Evolutionary conservation across 495 filamentous ascomycete species (phyloP), one percentile per base, ranked within the genome.

Genomic region (Cenococcum geophilum): DNA sequence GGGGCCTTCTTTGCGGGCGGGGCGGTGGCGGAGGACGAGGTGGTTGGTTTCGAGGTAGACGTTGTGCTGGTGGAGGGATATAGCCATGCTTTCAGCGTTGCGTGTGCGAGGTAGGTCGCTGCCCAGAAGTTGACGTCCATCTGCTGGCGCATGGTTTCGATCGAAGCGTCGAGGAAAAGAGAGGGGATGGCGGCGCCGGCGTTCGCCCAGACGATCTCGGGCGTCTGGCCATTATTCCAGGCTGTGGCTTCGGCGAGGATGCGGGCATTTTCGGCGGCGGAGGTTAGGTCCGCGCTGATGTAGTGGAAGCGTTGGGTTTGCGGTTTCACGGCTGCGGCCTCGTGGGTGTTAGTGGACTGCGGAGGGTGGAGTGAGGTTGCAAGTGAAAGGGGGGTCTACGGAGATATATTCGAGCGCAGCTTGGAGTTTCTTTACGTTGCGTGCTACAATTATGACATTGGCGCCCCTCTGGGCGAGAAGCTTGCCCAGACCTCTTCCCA

Each of bases 91-190:
- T 75, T 76, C 20, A 91, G 73, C 11, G 82, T 82, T 21, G 82
- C 80, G 70, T 95, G 89, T 43, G 92, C 88, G 68, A 92, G 88
- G 71, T 95, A 89, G 45, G 87, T 86, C n/a, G 83, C 83, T 37
- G 91, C 87, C 80, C 88, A 95, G 77, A 91, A 98, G 71, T 97
- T 93, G 45, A 88, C 84, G 71, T 91, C 87, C 84, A 97, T 95
- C 75, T 96, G 91, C 67, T 80, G 75, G 22, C 85, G 81, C 59
- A 92, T 75, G 12, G 77, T 78, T 22, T 83, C 71, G n/a, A 86
- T 69, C 22, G 82, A 74, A 16, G 80, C 81, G 60, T 96, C 89
- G 61, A 89, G 71, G 78, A 95, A 97, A 68, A 92, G 86, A 5
- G 83, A 76, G 0, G 95, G 92, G 42, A 77, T 77, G 8, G 89